Base-by-base conservation (phyloP, 176 grass and related monocot species). In the Poa pratensis region DNA sequence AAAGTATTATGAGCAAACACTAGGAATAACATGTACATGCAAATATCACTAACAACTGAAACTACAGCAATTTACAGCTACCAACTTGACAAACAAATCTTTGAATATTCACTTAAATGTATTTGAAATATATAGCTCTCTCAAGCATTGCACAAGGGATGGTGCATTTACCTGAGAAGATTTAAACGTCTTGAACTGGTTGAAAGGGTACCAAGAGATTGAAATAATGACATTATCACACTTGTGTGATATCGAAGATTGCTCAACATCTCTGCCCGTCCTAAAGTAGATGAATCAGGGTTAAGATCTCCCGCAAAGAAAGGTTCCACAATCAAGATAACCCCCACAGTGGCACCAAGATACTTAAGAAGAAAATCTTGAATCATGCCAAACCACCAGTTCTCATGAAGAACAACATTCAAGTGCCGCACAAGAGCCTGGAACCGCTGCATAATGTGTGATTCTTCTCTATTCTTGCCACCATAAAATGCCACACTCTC, bases 301-400 rank as follows among this genome's bases (percentile, higher is more conserved):
- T 68, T 91, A 79, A 98, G 89, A 88, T 90, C 92, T 34, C 96
- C 96, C 86, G 88, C 78, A 89, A 98, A 98, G 74, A 98, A 98
- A 46, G 96, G 96, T 94, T 98, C 96, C 4, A 98, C 86, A 60
- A 98, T 98, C 72, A 98, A 84, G 71, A 98, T 80, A 75, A 98
- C 96, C 45, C 83, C 93, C 71, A 98, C 93, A 7, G 96, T 98
- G 53, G 96, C 96, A 79, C 96, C 96, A 54, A 98, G 93, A 75
- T 98, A 98, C 86, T 98, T 98, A n/a, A 98, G 77, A 30, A 98
- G 91, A 83, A 98, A 98, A 89, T 98, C 96, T 85, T 98, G 96
- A 83, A 95, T 87, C 96, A 98, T 98, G 82, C 96, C 91, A 86
- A 98, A 98, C 96, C 96, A 98, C 96, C 96, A 98, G 84, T 94